A percentile compares a stretch with the other conserved stretches of the same genome.
phyloP scores from a whole-genome alignment of 1,139 yeast species.

The Fermentozyma sake region DNA sequence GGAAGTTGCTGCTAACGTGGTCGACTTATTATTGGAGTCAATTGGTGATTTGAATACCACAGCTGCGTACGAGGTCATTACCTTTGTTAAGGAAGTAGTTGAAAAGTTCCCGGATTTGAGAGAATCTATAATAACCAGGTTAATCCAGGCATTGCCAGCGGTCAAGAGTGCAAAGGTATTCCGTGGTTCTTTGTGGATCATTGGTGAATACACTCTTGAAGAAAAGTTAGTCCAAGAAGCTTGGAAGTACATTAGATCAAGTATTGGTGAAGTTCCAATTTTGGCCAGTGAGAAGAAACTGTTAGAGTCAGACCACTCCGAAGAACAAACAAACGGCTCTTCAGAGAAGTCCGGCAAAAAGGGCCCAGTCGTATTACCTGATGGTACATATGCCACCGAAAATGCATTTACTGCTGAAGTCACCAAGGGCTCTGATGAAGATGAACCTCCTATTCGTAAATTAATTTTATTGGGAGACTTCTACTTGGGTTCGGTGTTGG shows the following conservation, averaged over 20 bases:
- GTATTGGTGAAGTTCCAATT: constrained; percentile 91
- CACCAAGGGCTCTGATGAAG: constrained; percentile 26
- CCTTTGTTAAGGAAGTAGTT: constrained; percentile 89
- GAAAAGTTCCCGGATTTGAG: constrained; percentile 87
- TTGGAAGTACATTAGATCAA: constrained; percentile 81
- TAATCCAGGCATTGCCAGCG: constrained; percentile 58
- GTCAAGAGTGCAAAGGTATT: constrained; percentile 86
- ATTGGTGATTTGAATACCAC: constrained; percentile 77
- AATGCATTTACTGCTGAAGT: constrained; percentile 64
- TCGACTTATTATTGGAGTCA: constrained; percentile 81
- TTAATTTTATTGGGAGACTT: constrained; percentile 84
- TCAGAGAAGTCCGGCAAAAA: constrained; percentile 26
- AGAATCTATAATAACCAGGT: constrained; percentile 57
- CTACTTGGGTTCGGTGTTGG: constrained; percentile 82
- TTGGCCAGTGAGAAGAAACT: constrained; percentile 64
- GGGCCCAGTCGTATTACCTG: constrained; percentile 88
- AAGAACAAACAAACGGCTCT: constrained; percentile 18
- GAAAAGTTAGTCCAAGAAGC: constrained; percentile 73
- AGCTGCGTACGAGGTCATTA: constrained; percentile 86
- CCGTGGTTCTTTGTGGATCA: constrained; percentile 92
- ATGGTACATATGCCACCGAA: constrained; percentile 98
- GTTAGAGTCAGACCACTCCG: constrained; percentile 24
- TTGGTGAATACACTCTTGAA: constrained; percentile 84
- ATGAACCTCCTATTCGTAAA: constrained; percentile 74
- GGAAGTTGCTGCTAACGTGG: constrained; percentile 89